Evolutionary conservation across 116 monocot species (phyloP), one percentile per base, ranked within the genome.

Genomic region (Trichopus zeylanicus): DNA sequence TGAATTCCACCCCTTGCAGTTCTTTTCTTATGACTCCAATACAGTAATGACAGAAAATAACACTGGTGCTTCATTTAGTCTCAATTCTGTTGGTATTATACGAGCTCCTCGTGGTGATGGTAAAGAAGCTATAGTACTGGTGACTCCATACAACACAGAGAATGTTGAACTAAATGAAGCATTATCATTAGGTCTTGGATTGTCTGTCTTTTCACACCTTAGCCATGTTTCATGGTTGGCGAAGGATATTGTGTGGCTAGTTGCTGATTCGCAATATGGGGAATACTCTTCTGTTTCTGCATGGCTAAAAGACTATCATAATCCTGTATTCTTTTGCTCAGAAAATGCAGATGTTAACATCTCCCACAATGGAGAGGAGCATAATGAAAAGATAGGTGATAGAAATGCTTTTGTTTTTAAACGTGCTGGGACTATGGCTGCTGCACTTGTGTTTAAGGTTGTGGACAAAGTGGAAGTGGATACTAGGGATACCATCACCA

Each of bases 221-320:
- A 86, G 86, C 53, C 71, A 64, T 66, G 85, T 62, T 32, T 33
- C 82, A 63, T 93, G 93, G 93, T 68, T 93, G 20, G 77, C 93
- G 47, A 93, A 93, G 71, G 93, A 93, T 80, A 83, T 94, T 60
- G 75, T 94, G 37, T 94, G 89, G 93, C 51, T 94, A 46, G 89
- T 89, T 59, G 73, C 86, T 38, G 93, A 94, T 72, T 80, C 93
- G 49, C 69, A 49, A 55, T 74, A 74, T 73, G 93, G 93, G 30
- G 93, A 94, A 48, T 80, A 86, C 73, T 31, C 69, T 48, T 69
- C 93, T 54, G 83, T 94, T 62, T 60, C 70, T 46, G 68, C 85
- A 29, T 94, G 93, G 93, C 72, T 89, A 51, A 86, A 74, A 42
- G 80, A 85, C 29, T 89, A 94, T 53, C 80, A 85, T 70, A 85